These are phyloP conservation scores for Camelina laxa DNA, from an alignment of 345 rosid species.

Conservation along the genomic window DNA sequence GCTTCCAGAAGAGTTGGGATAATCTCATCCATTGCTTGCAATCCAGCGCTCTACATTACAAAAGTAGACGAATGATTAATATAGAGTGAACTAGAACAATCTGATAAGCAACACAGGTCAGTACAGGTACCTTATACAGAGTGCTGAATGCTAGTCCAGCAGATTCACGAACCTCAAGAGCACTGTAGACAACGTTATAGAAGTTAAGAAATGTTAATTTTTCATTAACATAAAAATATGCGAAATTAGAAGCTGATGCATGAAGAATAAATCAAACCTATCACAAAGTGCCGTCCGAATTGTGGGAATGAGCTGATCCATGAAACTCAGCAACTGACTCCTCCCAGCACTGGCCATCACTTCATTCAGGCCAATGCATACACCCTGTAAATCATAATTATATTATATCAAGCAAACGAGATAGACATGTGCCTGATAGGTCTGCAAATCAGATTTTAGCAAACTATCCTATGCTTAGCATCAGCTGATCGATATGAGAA, in stretches of 20 bases:
- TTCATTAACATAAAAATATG: conserved; percentile 9
- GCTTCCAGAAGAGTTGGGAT: conserved; percentile 95
- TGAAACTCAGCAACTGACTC: conserved; percentile 87
- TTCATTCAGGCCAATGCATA: conserved; percentile 97
- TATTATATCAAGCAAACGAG: conserved; percentile 10
- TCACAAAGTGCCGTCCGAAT: conserved; percentile 97
- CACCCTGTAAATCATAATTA: conserved; percentile 65
- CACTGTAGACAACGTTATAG: conserved; percentile 49
- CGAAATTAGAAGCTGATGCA: conserved; percentile 18
- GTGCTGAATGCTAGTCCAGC: conserved; percentile 98
- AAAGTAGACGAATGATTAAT: conserved; percentile 5
- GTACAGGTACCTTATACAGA: conserved; percentile 77
- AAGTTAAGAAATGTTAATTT: conserved; percentile 7
- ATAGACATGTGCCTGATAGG: conserved; percentile 14
- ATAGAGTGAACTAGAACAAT: conserved; percentile 7
- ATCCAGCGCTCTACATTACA: conserved; percentile 84
- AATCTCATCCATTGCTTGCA: conserved; percentile 99
- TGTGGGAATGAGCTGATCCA: conserved; percentile 95
- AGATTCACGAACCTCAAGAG: conserved; percentile 91
- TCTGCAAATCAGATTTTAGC: conserved; percentile 11
- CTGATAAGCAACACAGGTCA: conserved; percentile 21
- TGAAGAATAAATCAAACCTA: conserved; percentile 54
- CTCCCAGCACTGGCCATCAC: conserved; percentile 98
- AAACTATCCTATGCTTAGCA: conserved; percentile 26
- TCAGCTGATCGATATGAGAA: conserved; percentile 18